Evolutionary conservation across 2,329 filamentous ascomycete genomes (phyloP).

Genomic region (Pyrenophora graminea): DNA sequence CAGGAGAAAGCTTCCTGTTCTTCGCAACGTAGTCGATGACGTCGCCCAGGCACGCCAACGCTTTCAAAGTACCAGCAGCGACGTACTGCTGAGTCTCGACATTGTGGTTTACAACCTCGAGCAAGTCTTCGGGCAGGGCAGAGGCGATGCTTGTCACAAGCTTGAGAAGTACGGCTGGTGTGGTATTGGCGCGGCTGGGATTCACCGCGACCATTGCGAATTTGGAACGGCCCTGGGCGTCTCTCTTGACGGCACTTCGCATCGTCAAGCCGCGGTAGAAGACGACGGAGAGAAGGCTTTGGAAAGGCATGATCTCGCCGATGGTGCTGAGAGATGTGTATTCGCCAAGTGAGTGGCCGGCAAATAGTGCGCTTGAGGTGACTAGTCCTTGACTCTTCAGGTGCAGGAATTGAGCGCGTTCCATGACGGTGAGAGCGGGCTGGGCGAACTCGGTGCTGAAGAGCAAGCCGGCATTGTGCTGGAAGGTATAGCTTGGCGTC

Average conservation of each 20-base stretch:
- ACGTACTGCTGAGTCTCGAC: constrained; percentile 27
- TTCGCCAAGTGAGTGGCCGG: background rate
- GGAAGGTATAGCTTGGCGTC: constrained; percentile 20
- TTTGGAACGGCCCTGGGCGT: constrained; percentile 9
- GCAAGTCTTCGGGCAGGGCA: background rate
- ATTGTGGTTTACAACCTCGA: constrained; percentile 25
- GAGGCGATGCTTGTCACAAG: background rate
- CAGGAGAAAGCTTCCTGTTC: background rate
- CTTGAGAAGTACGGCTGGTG: background rate
- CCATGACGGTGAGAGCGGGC: constrained; percentile 19
- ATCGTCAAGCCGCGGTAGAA: constrained; percentile 22
- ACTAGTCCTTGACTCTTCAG: constrained; percentile 10
- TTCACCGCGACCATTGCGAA: constrained; percentile 22
- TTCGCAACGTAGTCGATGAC: background rate
- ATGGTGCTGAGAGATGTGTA: background rate
- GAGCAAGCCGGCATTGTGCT: constrained; percentile 19
- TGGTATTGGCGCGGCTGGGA: constrained; percentile 7
- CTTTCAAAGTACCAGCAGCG: constrained; percentile 32
- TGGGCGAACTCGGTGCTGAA: constrained; percentile 30
- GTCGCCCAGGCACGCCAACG: background rate
- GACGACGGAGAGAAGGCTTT: constrained; percentile 1
- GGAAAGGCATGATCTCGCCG: background rate
- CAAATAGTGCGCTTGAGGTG: background rate
- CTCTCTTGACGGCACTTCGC: constrained; percentile 15
- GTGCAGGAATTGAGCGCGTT: constrained; percentile 8